phyloP scores from a whole-genome alignment of 2,329 filamentous ascomycete species.

The Aureobasidium lini region DNA sequence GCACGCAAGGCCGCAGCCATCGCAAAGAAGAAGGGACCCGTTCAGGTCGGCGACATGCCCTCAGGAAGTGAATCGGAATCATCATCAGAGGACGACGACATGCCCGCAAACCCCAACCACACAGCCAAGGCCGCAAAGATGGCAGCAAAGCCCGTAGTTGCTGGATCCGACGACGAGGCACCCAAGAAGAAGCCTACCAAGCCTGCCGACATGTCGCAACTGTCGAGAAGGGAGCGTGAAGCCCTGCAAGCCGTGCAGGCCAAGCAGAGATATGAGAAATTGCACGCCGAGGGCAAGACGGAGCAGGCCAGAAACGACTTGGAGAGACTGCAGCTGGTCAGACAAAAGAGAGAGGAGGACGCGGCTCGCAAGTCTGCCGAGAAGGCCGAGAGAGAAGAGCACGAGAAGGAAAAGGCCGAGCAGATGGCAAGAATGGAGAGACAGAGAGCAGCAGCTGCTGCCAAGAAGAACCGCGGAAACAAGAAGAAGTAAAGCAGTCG shows the following conservation, averaged over 20 bases:
- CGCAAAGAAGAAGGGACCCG: conserved; percentile 60
- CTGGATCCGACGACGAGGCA: conserved; percentile 38
- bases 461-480: conserved; percentile 33
- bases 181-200: conserved; percentile 48
- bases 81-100: conserved; percentile 52
- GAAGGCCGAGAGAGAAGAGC: conserved; percentile 42
- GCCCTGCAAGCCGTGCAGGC: conserved; percentile 79
- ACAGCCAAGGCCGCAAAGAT: conserved; percentile 60
- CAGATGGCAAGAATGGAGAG: conserved; percentile 41
- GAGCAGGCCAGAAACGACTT: conserved; percentile 89
- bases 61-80: conserved; percentile 56
- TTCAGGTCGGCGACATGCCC: conserved; percentile 80
- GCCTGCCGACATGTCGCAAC: conserved; percentile 40
- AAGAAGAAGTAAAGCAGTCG: conserved; percentile 32
- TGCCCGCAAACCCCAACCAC: conserved; percentile 90
- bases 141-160: conserved; percentile 51
- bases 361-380: conserved; percentile 70
- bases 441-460: conserved; percentile 34
- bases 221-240: conserved; percentile 64
- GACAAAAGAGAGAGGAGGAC: conserved; percentile 79
- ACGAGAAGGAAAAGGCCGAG: conserved; percentile 50
- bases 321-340: conserved; percentile 71
- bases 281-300: conserved; percentile 92
- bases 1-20: conserved; percentile 86
- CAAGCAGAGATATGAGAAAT: conserved; percentile 82